Base-by-base conservation (phyloP, 495 filamentous ascomycete genomes). In the Gamarada debralockiae region DNA sequence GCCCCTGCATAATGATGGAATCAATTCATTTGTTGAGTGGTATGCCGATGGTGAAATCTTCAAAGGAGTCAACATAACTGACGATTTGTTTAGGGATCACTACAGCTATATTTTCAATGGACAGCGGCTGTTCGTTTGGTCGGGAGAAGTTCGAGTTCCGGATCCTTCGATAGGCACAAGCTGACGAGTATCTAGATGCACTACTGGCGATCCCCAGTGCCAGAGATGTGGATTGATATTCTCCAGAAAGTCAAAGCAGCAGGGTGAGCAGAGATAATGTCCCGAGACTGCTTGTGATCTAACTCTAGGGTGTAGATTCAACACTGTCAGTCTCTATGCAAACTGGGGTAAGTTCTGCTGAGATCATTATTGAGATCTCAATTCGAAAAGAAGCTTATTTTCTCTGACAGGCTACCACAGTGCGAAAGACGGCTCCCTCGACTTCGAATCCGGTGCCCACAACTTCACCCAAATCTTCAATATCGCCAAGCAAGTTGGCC, bases 221-320 rank as follows among this genome's bases (percentile, higher is more conserved):
- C 80, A 0, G 76, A 78, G 27, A 55, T 84, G 13, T 84, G 81
- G 80, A 62, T 73, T 3, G 81, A 85, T 62, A 65, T 84, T n/a
- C 72, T 84, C 10, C 70, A 85, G 56, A 86, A 86, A 58, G 65
- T 84, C 38, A 77, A 78, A 53, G 78, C 82, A 1, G 73, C 73
- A 40, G 80, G 81, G n/a, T n/a, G n/a, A n/a, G n/a, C n/a, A n/a
- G n/a, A n/a, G n/a, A n/a, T n/a, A n/a, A n/a, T n/a, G n/a, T n/a
- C n/a, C n/a, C n/a, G n/a, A n/a, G n/a, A n/a, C n/a, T n/a, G n/a
- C n/a, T n/a, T n/a, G n/a, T n/a, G n/a, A n/a, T n/a, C n/a, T n/a
- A n/a, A n/a, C n/a, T n/a, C n/a, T n/a, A n/a, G n/a, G n/a, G n/a
- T n/a, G n/a, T n/a, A n/a, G n/a, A 8, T 78, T 79, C 57, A 77